Percentiles rank a stretch among this genome's conserved stretches.
Conservation (phyloP, 2,329 filamentous ascomycete genomes). For the Scleromitrula shiraiana region DNA sequence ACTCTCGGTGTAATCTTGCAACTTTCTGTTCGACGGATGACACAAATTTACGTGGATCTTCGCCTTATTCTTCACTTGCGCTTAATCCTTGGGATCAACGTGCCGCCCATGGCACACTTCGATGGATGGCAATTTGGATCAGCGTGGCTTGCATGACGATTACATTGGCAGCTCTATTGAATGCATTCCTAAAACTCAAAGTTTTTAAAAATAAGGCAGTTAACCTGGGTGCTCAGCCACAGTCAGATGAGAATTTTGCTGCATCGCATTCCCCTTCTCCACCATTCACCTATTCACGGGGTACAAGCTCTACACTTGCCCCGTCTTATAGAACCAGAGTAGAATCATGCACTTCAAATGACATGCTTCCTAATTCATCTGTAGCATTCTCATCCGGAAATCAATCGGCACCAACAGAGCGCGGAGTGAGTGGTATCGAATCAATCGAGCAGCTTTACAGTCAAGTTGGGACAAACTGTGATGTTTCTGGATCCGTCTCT, state of each 20-base stretch:
- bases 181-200: slow-evolving; percentile 6
- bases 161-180: slow-evolving; percentile 1
- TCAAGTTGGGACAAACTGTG: neutral
- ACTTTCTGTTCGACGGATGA: slow-evolving; percentile 29
- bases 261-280: neutral
- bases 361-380: neutral
- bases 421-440: neutral
- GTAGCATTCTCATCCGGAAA: neutral
- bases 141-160: neutral
- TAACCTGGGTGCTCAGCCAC: neutral
- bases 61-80: neutral
- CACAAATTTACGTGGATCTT: slow-evolving; percentile 11
- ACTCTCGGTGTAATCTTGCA: slow-evolving; percentile 24
- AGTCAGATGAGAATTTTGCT: neutral
- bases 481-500: neutral
- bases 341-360: neutral
- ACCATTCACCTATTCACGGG: neutral
- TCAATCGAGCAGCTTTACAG: slow-evolving; percentile 1
- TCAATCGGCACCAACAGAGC: neutral
- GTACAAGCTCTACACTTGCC: neutral
- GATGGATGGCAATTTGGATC: slow-evolving; percentile 9
- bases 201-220: slow-evolving; percentile 1
- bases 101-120: slow-evolving; percentile 3
- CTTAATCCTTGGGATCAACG: slow-evolving; percentile 4
- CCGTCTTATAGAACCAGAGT: slow-evolving; percentile 6